Evolutionary conservation across 2,329 filamentous ascomycete genomes (phyloP), one percentile per base, ranked within the genome.

Genomic region (Aspergillus hiratsukae): DNA sequence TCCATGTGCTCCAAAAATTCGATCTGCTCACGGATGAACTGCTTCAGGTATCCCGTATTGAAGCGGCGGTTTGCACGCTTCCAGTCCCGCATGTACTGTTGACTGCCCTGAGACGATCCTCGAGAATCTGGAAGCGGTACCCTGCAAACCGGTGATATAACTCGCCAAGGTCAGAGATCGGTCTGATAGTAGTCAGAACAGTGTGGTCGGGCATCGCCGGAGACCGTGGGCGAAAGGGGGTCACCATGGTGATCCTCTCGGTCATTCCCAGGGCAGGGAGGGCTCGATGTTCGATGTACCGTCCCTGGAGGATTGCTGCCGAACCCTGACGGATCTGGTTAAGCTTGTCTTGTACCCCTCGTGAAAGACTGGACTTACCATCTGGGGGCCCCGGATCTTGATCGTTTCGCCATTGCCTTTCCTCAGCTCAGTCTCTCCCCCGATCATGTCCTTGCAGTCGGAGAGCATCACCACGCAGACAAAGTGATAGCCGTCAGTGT

Each of bases 401-500:
- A 83, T 69, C 17, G 84, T 75, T 2, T 82, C 76, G 2, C 83
- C 83, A 25, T 75, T 75, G 1, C 75, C 79, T 1, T 76, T 84
- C 40, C 78, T 76, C n/a, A 87, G 68, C 1, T 81, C 84, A 0
- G 85, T 87, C 70, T 87, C 85, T 3, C 85, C 85, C 9, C 85
- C 85, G 11, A 84, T 72, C 85, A 87, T 87, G 40, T 76, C 74
- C 0, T 77, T 79, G 60, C 83, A 86, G 64, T 87, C 84, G 37
- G 82, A 84, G 28, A 87, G 77, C 84, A 87, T 88, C 7, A 80
- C 78, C n/a, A 88, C 84, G 61, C 84, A 87, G n/a, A 88, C 85
- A 65, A 87, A 88, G 0, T 85, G 84, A 65, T 85, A 87, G 65
- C 81, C 84, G 68, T 87, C 86, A 0, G 75, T 81, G 70, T 87